Base-by-base conservation (phyloP, 2,329 filamentous ascomycete species). In the Xylariaceae sp. region DNA sequence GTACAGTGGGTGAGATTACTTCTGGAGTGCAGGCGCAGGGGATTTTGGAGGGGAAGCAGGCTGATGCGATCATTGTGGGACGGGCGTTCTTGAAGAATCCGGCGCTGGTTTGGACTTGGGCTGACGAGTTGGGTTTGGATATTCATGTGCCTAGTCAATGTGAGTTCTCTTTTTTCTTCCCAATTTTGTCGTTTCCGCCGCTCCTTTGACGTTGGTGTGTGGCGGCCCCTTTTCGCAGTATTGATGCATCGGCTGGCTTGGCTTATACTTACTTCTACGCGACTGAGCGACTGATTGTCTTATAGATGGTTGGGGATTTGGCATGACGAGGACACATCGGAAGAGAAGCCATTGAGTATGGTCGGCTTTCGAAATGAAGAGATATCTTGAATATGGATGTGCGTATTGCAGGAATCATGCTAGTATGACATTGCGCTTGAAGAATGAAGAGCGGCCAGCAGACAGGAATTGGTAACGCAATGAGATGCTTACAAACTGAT, bases 1-100 rank as follows among this genome's bases (percentile, higher is more conserved):
- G 73, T 6, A 67, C 75, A 2, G 82, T 85, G 0, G 82, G 82
- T 2, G 69, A 67, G 7, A 83, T 85, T 55, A 77, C 72, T 22
- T 71, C 71, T 17, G 82, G 75, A 1, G 69, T 71, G 44, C 67
- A 79, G 56, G 82, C 82, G 3, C 75, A 81, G 46, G 62, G 69
- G 8, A 60, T 81, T 37, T 60, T 83, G 16, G 8, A 10, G 8
- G 17, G 7, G 16, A 16, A 16, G 8, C 8, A 35, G 33, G 33
- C 16, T 7, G 33, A 35, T 16, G 33, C 16, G 8, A 16, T 35
- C 8, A 21, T 38, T 20, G 11, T 38, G 6, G 36, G 16, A 8
- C 36, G 36, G 12, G 14, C 36, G 20, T 42, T 42, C 40, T 14
- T 36, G 20, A 32, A 36, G 16, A 16, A 17, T 17, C 33, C 33